Evolutionary conservation across 441 rosid genomes (phyloP).

Genomic region (Jatropha multifida): DNA sequence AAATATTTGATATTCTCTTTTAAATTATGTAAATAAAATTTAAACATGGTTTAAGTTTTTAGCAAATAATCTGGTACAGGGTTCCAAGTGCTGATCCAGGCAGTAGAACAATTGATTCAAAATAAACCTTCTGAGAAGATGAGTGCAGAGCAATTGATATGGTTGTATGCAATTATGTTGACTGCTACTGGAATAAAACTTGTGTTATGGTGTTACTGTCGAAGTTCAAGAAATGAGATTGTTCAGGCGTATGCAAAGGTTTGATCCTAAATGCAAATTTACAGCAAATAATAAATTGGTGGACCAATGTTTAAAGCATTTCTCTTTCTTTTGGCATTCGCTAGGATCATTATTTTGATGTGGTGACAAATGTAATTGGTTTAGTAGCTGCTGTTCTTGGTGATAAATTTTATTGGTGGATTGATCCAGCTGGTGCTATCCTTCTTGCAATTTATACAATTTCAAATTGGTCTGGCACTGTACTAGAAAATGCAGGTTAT

Average conservation of each 20-base stretch:
- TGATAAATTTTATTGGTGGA: slow-evolving; percentile 71
- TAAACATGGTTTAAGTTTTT: background rate
- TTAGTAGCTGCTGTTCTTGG: slow-evolving; percentile 77
- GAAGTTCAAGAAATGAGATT: slow-evolving; percentile 62
- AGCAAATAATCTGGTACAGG: slow-evolving; percentile 40
- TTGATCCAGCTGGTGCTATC: slow-evolving; percentile 80
- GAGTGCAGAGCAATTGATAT: slow-evolving; percentile 44
- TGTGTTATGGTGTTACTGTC: slow-evolving; percentile 78
- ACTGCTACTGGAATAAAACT: slow-evolving; percentile 72
- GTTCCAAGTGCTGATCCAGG: slow-evolving; percentile 69
- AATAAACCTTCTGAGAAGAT: slow-evolving; percentile 46
- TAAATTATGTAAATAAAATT: background rate
- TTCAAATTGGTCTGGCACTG: slow-evolving; percentile 77
- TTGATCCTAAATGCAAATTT: slow-evolving; percentile 6
- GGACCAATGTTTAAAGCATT: too few relatives aligned
- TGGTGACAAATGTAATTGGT: slow-evolving; percentile 76
- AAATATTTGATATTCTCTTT: background rate
- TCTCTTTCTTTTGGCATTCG: background rate
- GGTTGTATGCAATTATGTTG: slow-evolving; percentile 75
- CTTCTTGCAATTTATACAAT: slow-evolving; percentile 76
- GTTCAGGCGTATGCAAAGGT: slow-evolving; percentile 95
- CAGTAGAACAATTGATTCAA: slow-evolving; percentile 52
- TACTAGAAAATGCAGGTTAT: slow-evolving; percentile 76
- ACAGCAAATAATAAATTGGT: background rate
- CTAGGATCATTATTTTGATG: slow-evolving; percentile 89